These are phyloP conservation scores for Magnaporthiopsis rhizophila DNA, from an alignment of 2,329 filamentous ascomycete species.

Conservation along the genomic window DNA sequence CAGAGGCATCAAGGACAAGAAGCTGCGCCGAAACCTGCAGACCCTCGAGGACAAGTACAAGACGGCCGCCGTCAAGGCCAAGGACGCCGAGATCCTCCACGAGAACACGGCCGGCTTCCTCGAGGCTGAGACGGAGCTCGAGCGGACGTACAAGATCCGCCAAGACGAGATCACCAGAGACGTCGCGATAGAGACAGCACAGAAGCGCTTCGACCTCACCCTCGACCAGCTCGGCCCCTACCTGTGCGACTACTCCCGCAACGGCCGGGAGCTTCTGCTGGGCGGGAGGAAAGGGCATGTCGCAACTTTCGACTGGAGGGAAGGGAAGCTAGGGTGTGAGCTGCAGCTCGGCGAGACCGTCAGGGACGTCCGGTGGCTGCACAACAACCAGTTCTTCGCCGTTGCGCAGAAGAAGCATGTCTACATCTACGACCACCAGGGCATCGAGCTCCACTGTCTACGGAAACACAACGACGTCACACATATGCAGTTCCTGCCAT, in stretches of 20 bases:
- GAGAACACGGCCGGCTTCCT: slow-evolving; percentile 82
- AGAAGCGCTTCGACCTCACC: slow-evolving; percentile 87
- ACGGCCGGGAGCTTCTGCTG: slow-evolving; percentile 77
- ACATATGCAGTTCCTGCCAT: slow-evolving; percentile 91
- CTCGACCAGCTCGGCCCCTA: slow-evolving; percentile 81
- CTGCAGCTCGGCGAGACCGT: slow-evolving; percentile 80
- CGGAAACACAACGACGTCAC: slow-evolving; percentile 85
- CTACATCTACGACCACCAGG: slow-evolving; percentile 90
- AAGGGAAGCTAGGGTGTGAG: slow-evolving; percentile 85
- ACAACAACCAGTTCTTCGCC: slow-evolving; percentile 91
- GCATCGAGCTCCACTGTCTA: slow-evolving; percentile 87
- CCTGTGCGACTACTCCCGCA: slow-evolving; percentile 78
- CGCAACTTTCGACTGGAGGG: slow-evolving; percentile 93
- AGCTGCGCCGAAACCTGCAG: slow-evolving; percentile 73
- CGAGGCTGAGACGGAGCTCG: slow-evolving; percentile 79
- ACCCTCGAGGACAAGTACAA: slow-evolving; percentile 76
- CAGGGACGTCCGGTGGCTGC: slow-evolving; percentile 81
- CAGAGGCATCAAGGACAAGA: slow-evolving; percentile 77
- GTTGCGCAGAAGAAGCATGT: slow-evolving; percentile 94
- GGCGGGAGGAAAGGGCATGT: slow-evolving; percentile 90
- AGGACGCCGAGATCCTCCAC: slow-evolving; percentile 90
- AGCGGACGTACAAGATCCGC: slow-evolving; percentile 85
- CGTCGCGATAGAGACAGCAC: slow-evolving; percentile 74
- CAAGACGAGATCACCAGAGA: slow-evolving; percentile 75
- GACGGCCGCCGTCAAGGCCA: slow-evolving; percentile 72